A percentile compares a stretch with the other conserved stretches of the same genome.
Evolutionary conservation across 805 yeast species (phyloP).

Genomic region (Saccharomycopsis olivae): DNA sequence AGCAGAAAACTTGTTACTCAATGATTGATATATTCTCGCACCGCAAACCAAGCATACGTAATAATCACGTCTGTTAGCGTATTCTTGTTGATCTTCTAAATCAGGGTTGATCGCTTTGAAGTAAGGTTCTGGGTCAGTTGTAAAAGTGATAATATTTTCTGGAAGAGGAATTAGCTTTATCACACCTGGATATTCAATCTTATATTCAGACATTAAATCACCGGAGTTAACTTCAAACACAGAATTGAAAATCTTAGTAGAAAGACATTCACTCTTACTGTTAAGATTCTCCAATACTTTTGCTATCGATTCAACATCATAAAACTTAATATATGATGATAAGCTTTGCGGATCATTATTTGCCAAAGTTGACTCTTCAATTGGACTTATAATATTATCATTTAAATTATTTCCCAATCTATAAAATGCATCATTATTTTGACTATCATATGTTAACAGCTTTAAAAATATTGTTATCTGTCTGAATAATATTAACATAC

Average conservation of each 20-base stretch:
- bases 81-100: not conserved
- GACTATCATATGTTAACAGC: constrained; percentile 3
- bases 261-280: not conserved
- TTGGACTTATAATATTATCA: constrained; percentile 7
- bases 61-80: constrained; percentile 28
- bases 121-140: not conserved
- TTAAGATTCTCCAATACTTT: not conserved
- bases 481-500: constrained; percentile 8
- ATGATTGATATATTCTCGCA: constrained; percentile 24
- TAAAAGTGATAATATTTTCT: constrained; percentile 22
- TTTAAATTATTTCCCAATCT: constrained; percentile 4
- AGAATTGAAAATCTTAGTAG: not conserved
- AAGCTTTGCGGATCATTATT: constrained; percentile 3
- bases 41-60: constrained; percentile 39
- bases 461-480: constrained; percentile 7
- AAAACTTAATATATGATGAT: constrained; percentile 10
- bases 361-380: constrained; percentile 5
- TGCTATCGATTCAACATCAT: constrained; percentile 1
- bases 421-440: not conserved
- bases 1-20: not conserved
- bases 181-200: constrained; percentile 44
- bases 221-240: no score
- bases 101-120: no score
- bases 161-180: constrained; percentile 46
- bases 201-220: no score